These are phyloP conservation scores for Jatropha curcas DNA, from an alignment of 345 rosid species.

Conservation along the genomic window DNA sequence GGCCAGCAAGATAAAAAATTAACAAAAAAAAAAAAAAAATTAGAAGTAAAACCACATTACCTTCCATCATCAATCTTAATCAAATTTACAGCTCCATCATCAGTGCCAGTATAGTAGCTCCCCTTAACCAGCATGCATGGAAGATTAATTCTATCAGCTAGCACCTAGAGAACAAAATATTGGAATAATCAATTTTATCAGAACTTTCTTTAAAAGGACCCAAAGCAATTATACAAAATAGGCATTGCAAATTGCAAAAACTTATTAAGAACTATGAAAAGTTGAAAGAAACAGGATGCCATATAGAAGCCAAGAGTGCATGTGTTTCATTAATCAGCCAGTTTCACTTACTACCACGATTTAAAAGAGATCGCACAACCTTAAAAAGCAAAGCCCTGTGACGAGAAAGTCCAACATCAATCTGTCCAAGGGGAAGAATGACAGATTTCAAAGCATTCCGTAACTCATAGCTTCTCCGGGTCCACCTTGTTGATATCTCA, in stretches of 20 bases:
- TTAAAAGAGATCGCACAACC: slow-evolving; percentile 44
- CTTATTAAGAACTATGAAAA: neutral
- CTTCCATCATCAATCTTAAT: slow-evolving; percentile 70
- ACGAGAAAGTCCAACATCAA: slow-evolving; percentile 91
- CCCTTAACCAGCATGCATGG: slow-evolving; percentile 96
- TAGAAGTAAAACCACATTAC: slow-evolving; percentile 31
- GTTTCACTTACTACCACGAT: slow-evolving; percentile 13
- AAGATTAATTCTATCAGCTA: slow-evolving; percentile 84
- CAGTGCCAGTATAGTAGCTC: slow-evolving; percentile 95
- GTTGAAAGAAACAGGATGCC: neutral
- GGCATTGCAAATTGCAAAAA: neutral
- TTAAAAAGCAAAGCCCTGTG: slow-evolving; percentile 96
- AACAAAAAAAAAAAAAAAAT: neutral
- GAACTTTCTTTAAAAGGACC: slow-evolving; percentile 12
- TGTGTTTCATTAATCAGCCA: neutral
- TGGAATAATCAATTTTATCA: slow-evolving; percentile 27
- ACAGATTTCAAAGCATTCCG: slow-evolving; percentile 55
- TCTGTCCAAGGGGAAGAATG: slow-evolving; percentile 80
- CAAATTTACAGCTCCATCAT: slow-evolving; percentile 93
- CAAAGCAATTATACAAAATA: neutral
- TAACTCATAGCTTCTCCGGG: slow-evolving; percentile 55
- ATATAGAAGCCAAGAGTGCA: neutral
- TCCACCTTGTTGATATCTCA: slow-evolving; percentile 80
- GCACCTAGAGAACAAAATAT: slow-evolving; percentile 55
- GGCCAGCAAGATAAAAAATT: neutral